A percentile compares a stretch with the other conserved stretches of the same genome.
Evolutionary conservation across 192 early-diverging fungal genomes (phyloP).

Genomic region (Gaertneriomyces sp.): DNA sequence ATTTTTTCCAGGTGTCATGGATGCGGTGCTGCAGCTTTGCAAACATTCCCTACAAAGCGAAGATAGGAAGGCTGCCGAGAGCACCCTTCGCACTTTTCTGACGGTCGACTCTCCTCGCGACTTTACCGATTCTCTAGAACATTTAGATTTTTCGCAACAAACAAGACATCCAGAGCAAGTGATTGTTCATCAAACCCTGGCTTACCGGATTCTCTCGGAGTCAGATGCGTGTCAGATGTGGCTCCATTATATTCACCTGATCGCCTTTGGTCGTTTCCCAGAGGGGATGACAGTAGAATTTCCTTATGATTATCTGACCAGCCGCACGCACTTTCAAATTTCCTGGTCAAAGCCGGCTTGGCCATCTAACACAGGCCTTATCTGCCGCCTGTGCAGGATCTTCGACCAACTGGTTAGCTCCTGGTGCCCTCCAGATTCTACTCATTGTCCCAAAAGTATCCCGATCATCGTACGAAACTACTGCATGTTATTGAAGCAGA

Average conservation of each 20-base stretch:
- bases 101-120: slow-evolving; percentile 1
- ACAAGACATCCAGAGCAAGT: background rate
- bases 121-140: background rate
- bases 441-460: background rate
- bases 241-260: slow-evolving; percentile 18
- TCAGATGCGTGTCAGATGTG: slow-evolving; percentile 3
- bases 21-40: slow-evolving; percentile 10
- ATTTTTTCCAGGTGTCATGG: slow-evolving; percentile 5
- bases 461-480: slow-evolving; percentile 14
- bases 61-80: background rate
- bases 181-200: slow-evolving; percentile 5
- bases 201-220: background rate
- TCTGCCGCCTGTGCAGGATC: background rate
- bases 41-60: slow-evolving; percentile 9
- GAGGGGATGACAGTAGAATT: slow-evolving; percentile 5
- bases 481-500: slow-evolving; percentile 9
- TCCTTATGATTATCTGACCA: slow-evolving; percentile 13
- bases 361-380: background rate
- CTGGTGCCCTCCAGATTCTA: background rate
- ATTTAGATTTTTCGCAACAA: background rate
- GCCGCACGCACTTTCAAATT: slow-evolving; percentile 13
- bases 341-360: background rate
- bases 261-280: slow-evolving; percentile 8
- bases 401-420: background rate
- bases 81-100: slow-evolving; percentile 6